phyloP scores from a whole-genome alignment of 1,139 yeast species.

The Casaregolazyma lundiana region DNA sequence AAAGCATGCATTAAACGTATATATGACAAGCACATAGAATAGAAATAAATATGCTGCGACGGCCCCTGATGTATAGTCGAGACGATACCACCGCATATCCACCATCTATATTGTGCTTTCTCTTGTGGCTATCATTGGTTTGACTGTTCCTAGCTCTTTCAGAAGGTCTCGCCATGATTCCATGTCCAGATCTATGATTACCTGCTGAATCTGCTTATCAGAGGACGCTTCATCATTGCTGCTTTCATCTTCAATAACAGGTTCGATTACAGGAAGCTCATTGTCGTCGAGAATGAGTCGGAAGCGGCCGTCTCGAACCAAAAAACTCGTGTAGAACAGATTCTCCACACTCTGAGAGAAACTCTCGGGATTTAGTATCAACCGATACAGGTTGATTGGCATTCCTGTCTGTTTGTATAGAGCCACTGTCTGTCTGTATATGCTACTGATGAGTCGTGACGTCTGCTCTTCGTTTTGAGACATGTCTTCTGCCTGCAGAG shows the following conservation, averaged over 20 bases:
- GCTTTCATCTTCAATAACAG: conserved; percentile 27
- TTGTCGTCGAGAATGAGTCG: conserved; percentile 43
- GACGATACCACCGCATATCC: neutral
- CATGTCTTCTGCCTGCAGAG: conserved; percentile 49
- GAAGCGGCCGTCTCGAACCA: conserved; percentile 68
- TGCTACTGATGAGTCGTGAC: conserved; percentile 16
- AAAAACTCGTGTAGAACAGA: conserved; percentile 73
- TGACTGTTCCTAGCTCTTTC: conserved; percentile 19
- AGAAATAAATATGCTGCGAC: no score
- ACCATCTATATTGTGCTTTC: neutral
- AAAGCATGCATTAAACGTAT: no score
- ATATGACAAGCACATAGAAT: neutral
- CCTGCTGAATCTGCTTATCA: conserved; percentile 39
- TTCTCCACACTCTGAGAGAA: conserved; percentile 81
- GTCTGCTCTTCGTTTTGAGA: conserved; percentile 31
- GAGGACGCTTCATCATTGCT: conserved; percentile 32
- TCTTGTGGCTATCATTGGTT: conserved; percentile 19
- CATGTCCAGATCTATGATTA: conserved; percentile 66
- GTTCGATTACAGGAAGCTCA: conserved; percentile 44
- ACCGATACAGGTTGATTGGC: conserved; percentile 56
- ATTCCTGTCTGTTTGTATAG: conserved; percentile 26
- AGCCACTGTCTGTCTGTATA: conserved; percentile 9
- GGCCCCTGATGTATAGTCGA: neutral
- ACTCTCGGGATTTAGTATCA: conserved; percentile 69
- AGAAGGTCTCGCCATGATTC: conserved; percentile 54